Evolutionary conservation across 257 asterid genomes (phyloP), one percentile per base, ranked within the genome.

Genomic region (Lycium barbarum): DNA sequence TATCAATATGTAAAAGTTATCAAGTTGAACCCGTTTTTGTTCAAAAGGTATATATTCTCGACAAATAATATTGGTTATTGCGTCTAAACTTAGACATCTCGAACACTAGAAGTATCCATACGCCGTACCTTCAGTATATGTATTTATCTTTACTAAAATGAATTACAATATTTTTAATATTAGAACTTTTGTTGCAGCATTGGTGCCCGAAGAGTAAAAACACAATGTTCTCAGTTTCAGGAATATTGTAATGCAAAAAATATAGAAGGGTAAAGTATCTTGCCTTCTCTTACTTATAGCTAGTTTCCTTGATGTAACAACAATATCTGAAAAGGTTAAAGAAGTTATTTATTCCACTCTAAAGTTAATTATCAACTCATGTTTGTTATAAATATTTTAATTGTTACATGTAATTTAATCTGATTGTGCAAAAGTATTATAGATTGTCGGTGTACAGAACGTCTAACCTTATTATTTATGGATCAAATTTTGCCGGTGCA

Each of bases 161-260:
- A 51, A 51, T 12, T 73, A 20, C 1, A 20, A 47, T 73, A 2
- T n/a, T n/a, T 51, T 2, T 76, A 76, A 51, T 4, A 51, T 51
- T 26, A 76, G 9, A n/a, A 76, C 13, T 51, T 76, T 51, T 76
- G 8, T 63, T 90, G 91, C 88, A 95, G 98, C 88, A 95, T 95
- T 85, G 98, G 98, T 11, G 98, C 98, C 40, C 92, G 85, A 80
- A 94, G 86, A 84, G 95, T 95, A 1, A 90, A 92, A 89, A 89
- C 18, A 70, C 93, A 92, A 83, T 93, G 98, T 86, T 88, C 96
- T 22, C 87, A 87, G 20, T 93, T 95, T 84, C 98, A 93, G 84
- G 96, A 93, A 55, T 92, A 90, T 87, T 93, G 98, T 91, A 88
- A 89, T 20, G 88, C 87, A 15, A 88, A 82, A 59, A 90, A 93